These are phyloP conservation scores for Straminergon stramineum DNA, from an alignment of 225 moss, liverwort and hornwort genomes.

Conservation along the genomic window DNA sequence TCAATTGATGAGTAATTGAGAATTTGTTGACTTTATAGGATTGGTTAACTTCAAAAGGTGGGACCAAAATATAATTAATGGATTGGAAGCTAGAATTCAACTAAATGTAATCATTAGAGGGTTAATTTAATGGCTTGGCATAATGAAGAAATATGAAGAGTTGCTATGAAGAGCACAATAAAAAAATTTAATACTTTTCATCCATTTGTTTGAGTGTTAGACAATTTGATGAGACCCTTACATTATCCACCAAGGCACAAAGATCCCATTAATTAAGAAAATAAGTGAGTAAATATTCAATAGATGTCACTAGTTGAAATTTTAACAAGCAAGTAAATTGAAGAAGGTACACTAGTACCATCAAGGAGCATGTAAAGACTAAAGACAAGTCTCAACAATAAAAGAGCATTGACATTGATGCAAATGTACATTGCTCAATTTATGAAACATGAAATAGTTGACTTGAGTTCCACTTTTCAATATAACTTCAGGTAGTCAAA, in stretches of 20 bases:
- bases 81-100: neutral
- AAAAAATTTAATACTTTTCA: neutral
- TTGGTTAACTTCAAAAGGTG: neutral
- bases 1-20: neutral
- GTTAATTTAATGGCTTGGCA: too few relatives aligned
- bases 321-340: neutral
- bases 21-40: neutral
- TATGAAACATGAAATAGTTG: neutral
- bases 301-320: neutral
- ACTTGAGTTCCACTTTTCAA: neutral
- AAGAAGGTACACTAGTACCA: neutral
- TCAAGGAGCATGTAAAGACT: neutral
- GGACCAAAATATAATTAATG: neutral
- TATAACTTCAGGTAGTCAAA: neutral
- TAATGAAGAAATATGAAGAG: neutral
- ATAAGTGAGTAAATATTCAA: neutral
- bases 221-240: too few relatives aligned
- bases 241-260: neutral
- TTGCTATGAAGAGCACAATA: neutral
- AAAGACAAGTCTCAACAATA: neutral
- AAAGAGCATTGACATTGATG: neutral
- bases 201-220: neutral
- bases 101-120: too few relatives aligned
- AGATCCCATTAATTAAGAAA: neutral
- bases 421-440: neutral